Evolutionary conservation across 768 basidiomycete species (phyloP).

Genomic region (Cyathus striatus): DNA sequence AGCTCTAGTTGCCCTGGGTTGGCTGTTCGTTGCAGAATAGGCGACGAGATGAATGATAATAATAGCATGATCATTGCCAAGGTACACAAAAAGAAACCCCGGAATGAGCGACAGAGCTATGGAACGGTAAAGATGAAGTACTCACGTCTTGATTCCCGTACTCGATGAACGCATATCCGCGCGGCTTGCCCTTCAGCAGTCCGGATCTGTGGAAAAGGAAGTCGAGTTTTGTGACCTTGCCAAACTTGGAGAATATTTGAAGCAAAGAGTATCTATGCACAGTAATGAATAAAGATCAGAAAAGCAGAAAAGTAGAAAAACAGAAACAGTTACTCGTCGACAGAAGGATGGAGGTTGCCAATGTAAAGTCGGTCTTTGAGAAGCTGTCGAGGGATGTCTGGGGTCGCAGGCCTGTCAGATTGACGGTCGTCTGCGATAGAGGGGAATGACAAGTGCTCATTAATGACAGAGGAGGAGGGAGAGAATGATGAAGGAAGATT

Average conservation of each 20-base stretch:
- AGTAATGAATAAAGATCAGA: background rate
- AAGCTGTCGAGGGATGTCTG: slow-evolving; percentile 21
- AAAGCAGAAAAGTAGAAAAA: background rate
- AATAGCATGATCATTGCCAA: no score
- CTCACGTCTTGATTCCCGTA: slow-evolving; percentile 76
- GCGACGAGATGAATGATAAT: no score
- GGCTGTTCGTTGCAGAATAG: no score
- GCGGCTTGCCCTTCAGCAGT: slow-evolving; percentile 81
- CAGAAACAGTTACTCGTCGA: slow-evolving; percentile 70
- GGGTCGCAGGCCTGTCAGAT: slow-evolving; percentile 11
- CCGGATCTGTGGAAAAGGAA: slow-evolving; percentile 95
- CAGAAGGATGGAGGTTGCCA: slow-evolving; percentile 81
- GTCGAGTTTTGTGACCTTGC: slow-evolving; percentile 89
- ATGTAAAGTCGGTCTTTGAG: slow-evolving; percentile 81
- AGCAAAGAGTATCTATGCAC: slow-evolving; percentile 75
- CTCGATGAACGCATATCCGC: slow-evolving; percentile 95
- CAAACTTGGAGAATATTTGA: slow-evolving; percentile 87
- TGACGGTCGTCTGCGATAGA: slow-evolving; percentile 6
- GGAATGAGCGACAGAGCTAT: slow-evolving; percentile 37
- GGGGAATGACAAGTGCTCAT: slow-evolving; percentile 20
- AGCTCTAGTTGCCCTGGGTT: no score
- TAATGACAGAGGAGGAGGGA: no score
- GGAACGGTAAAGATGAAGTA: slow-evolving; percentile 15
- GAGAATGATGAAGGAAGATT: no score
- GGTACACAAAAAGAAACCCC: slow-evolving; percentile 27